Percentiles rank a stretch among this genome's conserved stretches.
Evolutionary conservation across 106 monocot genomes (phyloP).

Genomic region (Phalaenopsis equestris): DNA sequence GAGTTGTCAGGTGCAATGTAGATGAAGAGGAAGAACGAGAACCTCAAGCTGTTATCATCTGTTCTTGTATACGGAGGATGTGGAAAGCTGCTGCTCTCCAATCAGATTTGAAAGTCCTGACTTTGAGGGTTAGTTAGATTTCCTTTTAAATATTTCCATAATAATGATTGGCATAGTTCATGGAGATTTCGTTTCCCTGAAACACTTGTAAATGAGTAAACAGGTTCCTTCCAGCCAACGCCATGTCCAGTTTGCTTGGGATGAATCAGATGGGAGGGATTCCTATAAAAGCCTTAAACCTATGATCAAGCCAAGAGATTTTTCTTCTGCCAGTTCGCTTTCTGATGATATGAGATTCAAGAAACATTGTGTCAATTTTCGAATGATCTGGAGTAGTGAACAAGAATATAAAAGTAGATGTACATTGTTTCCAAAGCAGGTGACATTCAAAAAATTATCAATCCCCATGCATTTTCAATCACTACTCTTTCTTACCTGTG

Average conservation of each 20-base stretch:
- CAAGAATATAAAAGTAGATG: constrained; percentile 49
- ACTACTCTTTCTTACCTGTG: background rate
- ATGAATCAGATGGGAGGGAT: constrained; percentile 49
- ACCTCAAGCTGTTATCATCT: constrained; percentile 82
- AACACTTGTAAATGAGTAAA: background rate
- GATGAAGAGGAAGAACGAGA: constrained; percentile 52
- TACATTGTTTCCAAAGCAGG: constrained; percentile 85
- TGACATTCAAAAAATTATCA: constrained; percentile 3
- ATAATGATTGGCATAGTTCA: background rate
- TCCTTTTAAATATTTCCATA: constrained; percentile 11
- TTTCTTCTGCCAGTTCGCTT: constrained; percentile 22
- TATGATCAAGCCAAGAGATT: constrained; percentile 50
- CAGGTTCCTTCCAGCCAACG: constrained; percentile 87
- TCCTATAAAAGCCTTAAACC: constrained; percentile 35
- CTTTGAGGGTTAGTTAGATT: constrained; percentile 57
- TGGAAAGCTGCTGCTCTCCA: constrained; percentile 67
- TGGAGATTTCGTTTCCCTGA: background rate
- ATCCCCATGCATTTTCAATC: background rate
- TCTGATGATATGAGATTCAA: constrained; percentile 49
- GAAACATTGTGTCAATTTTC: constrained; percentile 74
- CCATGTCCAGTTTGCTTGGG: constrained; percentile 65
- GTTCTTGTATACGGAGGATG: constrained; percentile 54
- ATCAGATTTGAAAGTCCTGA: constrained; percentile 41
- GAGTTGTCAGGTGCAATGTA: constrained; percentile 65
- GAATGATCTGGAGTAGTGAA: constrained; percentile 93